Evolutionary conservation across 2,329 filamentous ascomycete species (phyloP).

Genomic region (Atkinsonella hypoxylon): DNA sequence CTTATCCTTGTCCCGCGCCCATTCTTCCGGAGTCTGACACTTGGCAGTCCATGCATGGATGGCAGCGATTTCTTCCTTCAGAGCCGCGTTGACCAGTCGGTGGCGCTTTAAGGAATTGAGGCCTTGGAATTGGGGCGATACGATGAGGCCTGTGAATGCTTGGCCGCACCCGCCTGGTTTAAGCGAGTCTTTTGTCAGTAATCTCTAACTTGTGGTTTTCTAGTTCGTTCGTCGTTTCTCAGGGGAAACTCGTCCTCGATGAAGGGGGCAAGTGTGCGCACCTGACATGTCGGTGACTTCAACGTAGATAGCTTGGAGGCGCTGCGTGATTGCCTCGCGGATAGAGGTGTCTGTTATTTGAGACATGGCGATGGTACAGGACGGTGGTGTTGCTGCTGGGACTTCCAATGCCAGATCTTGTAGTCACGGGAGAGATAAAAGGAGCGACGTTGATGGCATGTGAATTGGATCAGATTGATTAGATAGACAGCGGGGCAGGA

Average conservation of each 20-base stretch:
- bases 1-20: conserved; percentile 49
- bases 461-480: too few relatives aligned
- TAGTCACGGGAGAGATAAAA: background rate
- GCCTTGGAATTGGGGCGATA: conserved; percentile 55
- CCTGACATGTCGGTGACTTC: conserved; percentile 89
- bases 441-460: background rate
- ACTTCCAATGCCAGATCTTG: background rate
- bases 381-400: background rate
- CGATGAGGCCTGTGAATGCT: conserved; percentile 46
- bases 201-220: background rate
- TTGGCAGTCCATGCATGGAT: conserved; percentile 95
- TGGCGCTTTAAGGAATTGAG: conserved; percentile 74
- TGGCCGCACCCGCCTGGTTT: conserved; percentile 46
- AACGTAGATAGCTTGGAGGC: conserved; percentile 65
- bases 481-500: too few relatives aligned
- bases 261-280: conserved; percentile 28
- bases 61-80: conserved; percentile 78
- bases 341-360: conserved; percentile 61
- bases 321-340: conserved; percentile 53
- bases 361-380: conserved; percentile 1
- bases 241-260: too few relatives aligned
- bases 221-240: background rate
- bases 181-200: background rate
- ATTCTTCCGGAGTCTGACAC: conserved; percentile 86
- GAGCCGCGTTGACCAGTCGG: conserved; percentile 68